These are phyloP conservation scores for Hypoxylon crocopeplum DNA, from an alignment of 495 filamentous ascomycete genomes.

Conservation along the genomic window DNA sequence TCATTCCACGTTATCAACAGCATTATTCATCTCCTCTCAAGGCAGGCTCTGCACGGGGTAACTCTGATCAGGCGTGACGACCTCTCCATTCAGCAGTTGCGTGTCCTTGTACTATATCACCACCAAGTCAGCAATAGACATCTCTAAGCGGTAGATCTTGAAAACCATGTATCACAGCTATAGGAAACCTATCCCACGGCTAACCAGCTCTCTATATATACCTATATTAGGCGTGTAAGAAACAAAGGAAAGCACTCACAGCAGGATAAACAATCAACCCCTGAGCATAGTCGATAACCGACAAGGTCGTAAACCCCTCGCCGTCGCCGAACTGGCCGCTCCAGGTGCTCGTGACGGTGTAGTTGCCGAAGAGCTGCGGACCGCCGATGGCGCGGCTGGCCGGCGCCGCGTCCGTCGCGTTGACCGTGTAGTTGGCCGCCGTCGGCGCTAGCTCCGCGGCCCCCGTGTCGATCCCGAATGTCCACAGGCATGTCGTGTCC, in stretches of 20 bases:
- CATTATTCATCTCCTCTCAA: background rate
- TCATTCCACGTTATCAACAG: background rate
- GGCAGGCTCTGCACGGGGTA: conserved; percentile 55
- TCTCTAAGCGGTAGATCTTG: too few species aligned
- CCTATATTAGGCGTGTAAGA: too few species aligned
- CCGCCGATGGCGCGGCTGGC: conserved; percentile 52
- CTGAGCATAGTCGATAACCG: conserved; percentile 52
- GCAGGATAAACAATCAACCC: conserved; percentile 56
- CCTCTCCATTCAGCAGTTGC: conserved; percentile 52
- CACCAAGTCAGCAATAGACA: conserved; percentile 1
- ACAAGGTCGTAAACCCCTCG: conserved; percentile 61
- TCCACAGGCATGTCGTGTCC: conserved; percentile 56
- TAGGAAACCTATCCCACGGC: too few species aligned
- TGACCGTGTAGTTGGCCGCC: conserved; percentile 52
- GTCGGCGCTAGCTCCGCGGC: conserved; percentile 36
- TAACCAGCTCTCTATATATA: too few species aligned
- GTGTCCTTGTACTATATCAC: conserved; percentile 39
- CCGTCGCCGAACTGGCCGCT: conserved; percentile 61
- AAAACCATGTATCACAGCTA: too few species aligned
- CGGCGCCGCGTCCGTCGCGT: conserved; percentile 29
- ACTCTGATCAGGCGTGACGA: conserved; percentile 61
- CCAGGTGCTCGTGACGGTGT: conserved; percentile 61
- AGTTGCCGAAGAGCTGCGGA: conserved; percentile 53
- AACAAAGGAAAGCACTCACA: conserved; percentile 6
- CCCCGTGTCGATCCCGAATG: conserved; percentile 54